These are phyloP conservation scores for Yamadazyma dushanensis DNA, from an alignment of 1,139 yeast species.

Conservation along the genomic window DNA sequence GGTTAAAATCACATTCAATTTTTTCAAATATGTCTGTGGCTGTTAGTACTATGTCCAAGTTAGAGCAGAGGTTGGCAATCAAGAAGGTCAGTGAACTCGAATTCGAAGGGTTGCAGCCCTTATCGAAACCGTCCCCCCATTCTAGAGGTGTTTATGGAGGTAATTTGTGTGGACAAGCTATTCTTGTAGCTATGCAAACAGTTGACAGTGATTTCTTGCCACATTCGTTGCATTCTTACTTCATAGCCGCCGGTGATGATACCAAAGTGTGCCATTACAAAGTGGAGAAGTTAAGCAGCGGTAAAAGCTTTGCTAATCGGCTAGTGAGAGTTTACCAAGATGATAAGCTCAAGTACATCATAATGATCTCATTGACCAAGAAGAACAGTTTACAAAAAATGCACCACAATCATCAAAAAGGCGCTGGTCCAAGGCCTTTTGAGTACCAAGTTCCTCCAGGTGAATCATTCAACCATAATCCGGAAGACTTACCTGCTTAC, in stretches of 20 bases:
- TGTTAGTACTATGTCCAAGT: constrained; percentile 4
- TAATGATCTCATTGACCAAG: constrained; percentile 35
- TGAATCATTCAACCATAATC: constrained; percentile 25
- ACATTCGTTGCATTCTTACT: constrained; percentile 44
- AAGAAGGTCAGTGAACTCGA: constrained; percentile 20
- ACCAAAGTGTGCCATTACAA: constrained; percentile 27
- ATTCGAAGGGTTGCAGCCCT: constrained; percentile 31
- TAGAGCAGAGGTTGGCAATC: constrained; percentile 22
- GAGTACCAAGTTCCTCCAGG: constrained; percentile 36
- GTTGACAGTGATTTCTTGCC: constrained; percentile 32
- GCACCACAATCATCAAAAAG: constrained; percentile 13
- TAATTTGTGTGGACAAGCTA: constrained; percentile 40
- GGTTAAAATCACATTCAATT: too few relatives aligned
- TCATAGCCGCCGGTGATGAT: constrained; percentile 39
- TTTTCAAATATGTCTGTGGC: constrained; percentile 14
- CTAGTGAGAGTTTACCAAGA: constrained; percentile 30
- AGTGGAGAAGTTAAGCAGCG: constrained; percentile 33
- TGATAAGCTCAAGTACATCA: constrained; percentile 29
- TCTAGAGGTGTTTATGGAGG: constrained; percentile 47
- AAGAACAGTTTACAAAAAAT: constrained; percentile 24
- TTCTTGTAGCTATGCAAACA: constrained; percentile 37
- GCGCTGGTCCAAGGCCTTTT: constrained; percentile 27
- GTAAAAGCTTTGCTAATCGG: constrained; percentile 36
- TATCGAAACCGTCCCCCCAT: constrained; percentile 29
- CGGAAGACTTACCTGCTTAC: constrained; percentile 20